Conservation (phyloP, 164 flowering plant species). For the Akebia trifoliata region DNA sequence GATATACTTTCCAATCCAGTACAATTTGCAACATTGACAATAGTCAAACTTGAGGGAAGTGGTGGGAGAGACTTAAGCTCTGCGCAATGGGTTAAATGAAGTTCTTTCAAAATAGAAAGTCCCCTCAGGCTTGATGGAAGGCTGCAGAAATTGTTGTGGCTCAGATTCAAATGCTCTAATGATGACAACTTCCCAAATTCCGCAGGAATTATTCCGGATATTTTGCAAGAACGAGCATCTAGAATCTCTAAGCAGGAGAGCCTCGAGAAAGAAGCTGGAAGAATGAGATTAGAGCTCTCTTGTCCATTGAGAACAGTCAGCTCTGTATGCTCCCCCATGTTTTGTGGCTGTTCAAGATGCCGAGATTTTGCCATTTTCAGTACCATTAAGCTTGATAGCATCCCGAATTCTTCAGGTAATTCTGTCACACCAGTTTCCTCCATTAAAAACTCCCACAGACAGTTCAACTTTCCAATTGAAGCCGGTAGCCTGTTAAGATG, state of each 20-base stretch:
- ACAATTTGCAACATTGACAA: neutral
- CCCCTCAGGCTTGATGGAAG: neutral
- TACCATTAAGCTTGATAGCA: conserved; percentile 9
- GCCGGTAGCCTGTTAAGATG: conserved; percentile 26
- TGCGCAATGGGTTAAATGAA: neutral
- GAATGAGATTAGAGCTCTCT: too few relatives aligned
- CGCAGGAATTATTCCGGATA: too few relatives aligned
- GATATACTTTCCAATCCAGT: conserved; percentile 20
- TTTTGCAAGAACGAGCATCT: too few relatives aligned
- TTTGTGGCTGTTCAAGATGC: neutral
- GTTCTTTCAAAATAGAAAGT: neutral
- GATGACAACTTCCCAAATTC: too few relatives aligned
- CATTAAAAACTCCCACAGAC: conserved; percentile 20
- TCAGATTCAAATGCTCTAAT: too few relatives aligned
- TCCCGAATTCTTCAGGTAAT: conserved; percentile 36
- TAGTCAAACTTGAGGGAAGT: neutral
- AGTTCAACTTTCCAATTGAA: conserved; percentile 34
- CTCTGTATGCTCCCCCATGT: neutral
- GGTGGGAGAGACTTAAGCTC: neutral
- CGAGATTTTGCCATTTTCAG: conserved; percentile 9
- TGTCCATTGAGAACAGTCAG: neutral
- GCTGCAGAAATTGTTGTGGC: too few relatives aligned
- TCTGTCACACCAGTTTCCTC: conserved; percentile 27
- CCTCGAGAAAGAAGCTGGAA: too few relatives aligned
- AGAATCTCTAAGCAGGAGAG: too few relatives aligned